phyloP scores from a whole-genome alignment of 2,329 filamentous ascomycete genomes.

The Aureobasidium uvarum region DNA sequence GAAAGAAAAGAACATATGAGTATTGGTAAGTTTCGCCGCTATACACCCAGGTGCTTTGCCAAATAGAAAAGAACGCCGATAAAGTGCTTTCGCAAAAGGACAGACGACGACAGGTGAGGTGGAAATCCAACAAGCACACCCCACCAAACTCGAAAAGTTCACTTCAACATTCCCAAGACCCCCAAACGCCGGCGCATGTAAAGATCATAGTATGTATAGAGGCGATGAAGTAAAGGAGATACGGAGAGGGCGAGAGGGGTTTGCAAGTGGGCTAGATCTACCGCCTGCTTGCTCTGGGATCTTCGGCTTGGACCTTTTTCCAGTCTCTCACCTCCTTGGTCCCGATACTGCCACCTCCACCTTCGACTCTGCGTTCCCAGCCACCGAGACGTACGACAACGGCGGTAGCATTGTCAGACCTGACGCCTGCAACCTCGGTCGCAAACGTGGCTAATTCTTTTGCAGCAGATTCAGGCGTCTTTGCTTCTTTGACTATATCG shows the following conservation, averaged over 20 bases:
- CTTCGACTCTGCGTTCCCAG: slow-evolving; percentile 71
- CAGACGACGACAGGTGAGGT: not conserved
- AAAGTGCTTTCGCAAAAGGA: not conserved
- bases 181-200: not conserved
- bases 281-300: slow-evolving; percentile 53
- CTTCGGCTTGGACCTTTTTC: slow-evolving; percentile 72
- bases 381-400: slow-evolving; percentile 62
- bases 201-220: not conserved
- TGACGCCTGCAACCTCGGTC: slow-evolving; percentile 70
- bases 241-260: no score
- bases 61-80: not conserved
- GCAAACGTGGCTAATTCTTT: slow-evolving; percentile 79
- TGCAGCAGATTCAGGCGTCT: slow-evolving; percentile 82
- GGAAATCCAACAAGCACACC: not conserved
- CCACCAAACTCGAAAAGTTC: not conserved
- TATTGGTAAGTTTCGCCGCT: not conserved
- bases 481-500: slow-evolving; percentile 90
- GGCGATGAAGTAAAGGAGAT: not conserved
- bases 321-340: slow-evolving; percentile 91
- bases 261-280: not conserved
- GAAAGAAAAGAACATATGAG: not conserved
- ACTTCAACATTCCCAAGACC: not conserved
- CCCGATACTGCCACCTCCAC: slow-evolving; percentile 81
- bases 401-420: slow-evolving; percentile 64
- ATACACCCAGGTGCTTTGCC: not conserved